A percentile compares a stretch with the other conserved stretches of the same genome.
phyloP scores from a whole-genome alignment of 2,329 filamentous ascomycete genomes.

The Colletotrichum caudatum region DNA sequence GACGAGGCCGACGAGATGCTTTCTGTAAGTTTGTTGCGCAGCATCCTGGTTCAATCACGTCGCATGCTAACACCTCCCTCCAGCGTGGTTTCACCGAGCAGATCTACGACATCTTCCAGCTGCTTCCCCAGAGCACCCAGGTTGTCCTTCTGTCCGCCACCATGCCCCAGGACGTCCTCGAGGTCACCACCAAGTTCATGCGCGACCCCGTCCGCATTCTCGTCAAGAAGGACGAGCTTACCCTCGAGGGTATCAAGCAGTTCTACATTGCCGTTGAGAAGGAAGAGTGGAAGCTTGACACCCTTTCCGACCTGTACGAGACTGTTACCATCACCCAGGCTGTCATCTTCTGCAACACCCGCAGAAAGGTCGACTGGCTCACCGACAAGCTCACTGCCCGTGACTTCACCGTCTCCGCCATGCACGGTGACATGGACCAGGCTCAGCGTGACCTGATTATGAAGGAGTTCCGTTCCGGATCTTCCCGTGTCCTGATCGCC shows the following conservation, averaged over 20 bases:
- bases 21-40: slow-evolving; percentile 69
- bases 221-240: slow-evolving; percentile 99
- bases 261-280: slow-evolving; percentile 99
- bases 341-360: slow-evolving; percentile 99
- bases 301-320: slow-evolving; percentile 98
- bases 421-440: slow-evolving; percentile 99
- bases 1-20: slow-evolving; percentile 99
- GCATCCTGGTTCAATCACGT: slow-evolving; percentile 40
- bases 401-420: slow-evolving; percentile 99
- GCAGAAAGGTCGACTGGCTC: slow-evolving; percentile 99
- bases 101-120: slow-evolving; percentile 99
- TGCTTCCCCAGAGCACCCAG: slow-evolving; percentile 97
- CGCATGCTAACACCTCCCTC: slow-evolving; percentile 47
- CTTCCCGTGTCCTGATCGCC: slow-evolving; percentile 97
- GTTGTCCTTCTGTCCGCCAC: slow-evolving; percentile 98
- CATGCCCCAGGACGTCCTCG: slow-evolving; percentile 98
- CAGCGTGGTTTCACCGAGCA: slow-evolving; percentile 99
- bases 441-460: slow-evolving; percentile 98
- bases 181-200: slow-evolving; percentile 99
- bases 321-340: slow-evolving; percentile 99
- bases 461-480: slow-evolving; percentile 99
- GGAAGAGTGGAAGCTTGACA: slow-evolving; percentile 99
- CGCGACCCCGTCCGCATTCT: slow-evolving; percentile 98
- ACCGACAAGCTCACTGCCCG: slow-evolving; percentile 98
- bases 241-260: slow-evolving; percentile 99